Evolutionary conservation across 2,329 filamentous ascomycete species (phyloP), one percentile per base, ranked within the genome.

Genomic region (Neofusicoccum kwambonambiense): DNA sequence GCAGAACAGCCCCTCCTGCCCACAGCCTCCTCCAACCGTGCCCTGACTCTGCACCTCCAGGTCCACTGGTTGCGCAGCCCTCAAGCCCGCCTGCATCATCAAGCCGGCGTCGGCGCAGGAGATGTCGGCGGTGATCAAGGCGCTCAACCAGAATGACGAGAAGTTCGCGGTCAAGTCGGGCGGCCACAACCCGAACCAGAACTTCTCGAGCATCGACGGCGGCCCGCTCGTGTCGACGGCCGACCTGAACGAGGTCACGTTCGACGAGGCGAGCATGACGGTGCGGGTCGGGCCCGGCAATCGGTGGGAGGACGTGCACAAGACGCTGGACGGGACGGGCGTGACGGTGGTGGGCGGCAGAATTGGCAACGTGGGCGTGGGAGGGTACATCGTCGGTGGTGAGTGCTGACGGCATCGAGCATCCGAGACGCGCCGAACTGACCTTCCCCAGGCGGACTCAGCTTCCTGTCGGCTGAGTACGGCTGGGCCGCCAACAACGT

Each of bases 101-200:
- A 52, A 60, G 54, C 63, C 63, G 9, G 72, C 73, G 35, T 45
- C 47, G 15, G 64, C 80, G 0, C 73, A 80, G 15, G 83, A 88
- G 69, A 83, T 88, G 42, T 78, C 84, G 0, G 77, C 78, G 9
- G 79, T 85, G n/a, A 78, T 88, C 52, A 79, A 77, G 31, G 76
- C 83, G 35, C 77, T 88, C 12, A 65, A 67, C 22, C 17, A 45
- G 15, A 78, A 76, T 19, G 78, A 77, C 7, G 73, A 79, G 39
- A 79, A 79, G 47, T 84, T 88, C 52, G 86, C 84, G 22, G 79
- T 87, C 74, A 80, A 83, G 71, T 79, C 81, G 9, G 84, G 83
- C 7, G 80, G 80, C 0, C 81, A 83, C 69, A 79, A 79, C 64
- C 79, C 78, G 1, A 82, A 81, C 65, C 78, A 79, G 65, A 78